Evolutionary conservation across 805 yeast genomes (phyloP), one percentile per base, ranked within the genome.

Genomic region (Metahyphopichia silvanorum): DNA sequence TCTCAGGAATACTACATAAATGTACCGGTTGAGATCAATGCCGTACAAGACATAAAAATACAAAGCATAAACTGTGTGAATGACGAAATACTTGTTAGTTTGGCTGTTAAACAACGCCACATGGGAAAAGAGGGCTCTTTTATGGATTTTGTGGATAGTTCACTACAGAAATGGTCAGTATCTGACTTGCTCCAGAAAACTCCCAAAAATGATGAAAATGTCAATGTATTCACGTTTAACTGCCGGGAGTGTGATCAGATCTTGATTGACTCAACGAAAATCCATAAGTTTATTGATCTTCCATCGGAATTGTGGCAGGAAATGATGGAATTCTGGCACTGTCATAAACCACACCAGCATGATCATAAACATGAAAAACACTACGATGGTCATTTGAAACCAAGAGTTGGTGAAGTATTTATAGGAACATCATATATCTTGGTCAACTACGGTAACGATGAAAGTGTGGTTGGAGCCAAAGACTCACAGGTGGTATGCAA

Each of bases 301-400:
- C 98, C 98, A 0, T 83, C 95, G 1, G 97, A 88, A 49, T 66
- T 77, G 30, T 91, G 98, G 98, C 77, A 82, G 10, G 98, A 91
- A 53, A 63, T 93, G 73, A 83, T 91, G 95, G 98, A 91, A 37
- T 84, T 83, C 43, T 91, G 98, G 98, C 97, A 91, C 54, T 91
- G 98, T 52, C 97, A 91, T 51, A 83, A 82, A 47, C 94, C 94
- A 0, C 54, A 58, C 25, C 44, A 39, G n/a, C 38, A 50, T 29
- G 49, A 47, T 26, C 40, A 47, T 12, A 31, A 47, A 14, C 36
- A 51, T 17, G 50, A 52, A 19, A 53, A 56, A 37, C 44, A 51
- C 25, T 62, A 69, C 35, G 66, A 63, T 41, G 70, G 71, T 6
- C 50, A 54, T 1, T 47, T 80, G 26, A 58, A 48, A 16, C 84